Conservation (phyloP, 1,284 basidiomycete species). For the Porphyrellus sp. region DNA sequence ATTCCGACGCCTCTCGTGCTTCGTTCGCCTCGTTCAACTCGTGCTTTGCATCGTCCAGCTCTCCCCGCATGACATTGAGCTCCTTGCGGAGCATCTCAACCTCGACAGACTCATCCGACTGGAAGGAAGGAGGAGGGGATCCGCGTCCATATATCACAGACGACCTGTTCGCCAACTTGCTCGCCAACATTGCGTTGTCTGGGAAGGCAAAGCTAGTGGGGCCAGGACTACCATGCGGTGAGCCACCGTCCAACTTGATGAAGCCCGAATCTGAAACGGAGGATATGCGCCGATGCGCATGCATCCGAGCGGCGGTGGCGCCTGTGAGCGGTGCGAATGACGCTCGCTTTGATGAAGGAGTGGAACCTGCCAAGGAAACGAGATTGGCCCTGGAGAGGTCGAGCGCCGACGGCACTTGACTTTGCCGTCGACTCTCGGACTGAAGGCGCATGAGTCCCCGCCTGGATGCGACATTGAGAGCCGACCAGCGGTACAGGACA, state of each 20-base stretch:
- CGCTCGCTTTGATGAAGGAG: slow-evolving; percentile 59
- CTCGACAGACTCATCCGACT: slow-evolving; percentile 39
- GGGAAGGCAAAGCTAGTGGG: slow-evolving; percentile 28
- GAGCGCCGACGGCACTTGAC: slow-evolving; percentile 47
- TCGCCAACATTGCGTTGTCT: slow-evolving; percentile 20
- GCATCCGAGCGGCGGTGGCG: slow-evolving; percentile 42
- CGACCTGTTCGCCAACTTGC: slow-evolving; percentile 33
- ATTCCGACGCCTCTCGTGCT: slow-evolving; percentile 83
- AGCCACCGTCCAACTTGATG: slow-evolving; percentile 32
- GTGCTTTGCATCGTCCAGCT: slow-evolving; percentile 61
- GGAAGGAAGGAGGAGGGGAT: slow-evolving; percentile 40
- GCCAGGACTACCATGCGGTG: slow-evolving; percentile 34
- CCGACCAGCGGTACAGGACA: background rate
- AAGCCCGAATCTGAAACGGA: slow-evolving; percentile 58
- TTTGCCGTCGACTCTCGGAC: slow-evolving; percentile 71
- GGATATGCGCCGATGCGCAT: slow-evolving; percentile 62
- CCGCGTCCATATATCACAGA: slow-evolving; percentile 53
- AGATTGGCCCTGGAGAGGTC: slow-evolving; percentile 54
- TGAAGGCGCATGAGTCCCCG: slow-evolving; percentile 90
- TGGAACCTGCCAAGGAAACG: slow-evolving; percentile 38
- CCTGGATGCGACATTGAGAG: slow-evolving; percentile 37
- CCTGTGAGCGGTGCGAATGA: slow-evolving; percentile 72
- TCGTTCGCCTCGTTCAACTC: slow-evolving; percentile 78
- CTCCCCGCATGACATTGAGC: slow-evolving; percentile 51
- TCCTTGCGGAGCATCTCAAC: slow-evolving; percentile 62